Conservation (phyloP, 1,284 basidiomycete genomes). For the Xerocomus minutiporus region DNA sequence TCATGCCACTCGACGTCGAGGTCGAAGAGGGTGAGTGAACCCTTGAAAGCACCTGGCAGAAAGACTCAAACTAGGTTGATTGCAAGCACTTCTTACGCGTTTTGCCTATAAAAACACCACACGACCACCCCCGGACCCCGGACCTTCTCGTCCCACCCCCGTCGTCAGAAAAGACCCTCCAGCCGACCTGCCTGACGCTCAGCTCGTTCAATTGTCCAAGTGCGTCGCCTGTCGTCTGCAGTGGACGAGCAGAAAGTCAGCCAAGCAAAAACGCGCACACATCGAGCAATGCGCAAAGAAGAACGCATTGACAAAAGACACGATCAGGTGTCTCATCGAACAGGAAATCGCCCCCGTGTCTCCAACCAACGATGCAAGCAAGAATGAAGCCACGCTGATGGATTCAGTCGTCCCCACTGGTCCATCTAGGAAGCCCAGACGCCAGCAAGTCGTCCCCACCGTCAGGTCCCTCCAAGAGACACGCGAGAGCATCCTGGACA, state of each 20-base stretch:
- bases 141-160: conserved; percentile 1
- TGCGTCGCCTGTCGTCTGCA: conserved; percentile 62
- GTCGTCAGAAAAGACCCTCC: conserved; percentile 4
- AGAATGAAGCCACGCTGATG: conserved; percentile 44
- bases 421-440: conserved; percentile 43
- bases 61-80: background rate
- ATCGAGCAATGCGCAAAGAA: conserved; percentile 65
- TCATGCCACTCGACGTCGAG: conserved; percentile 3
- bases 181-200: conserved; percentile 40
- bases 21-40: background rate
- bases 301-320: conserved; percentile 48
- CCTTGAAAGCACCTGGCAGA: background rate
- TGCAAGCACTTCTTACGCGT: conserved; percentile 20
- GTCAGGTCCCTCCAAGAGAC: conserved; percentile 46
- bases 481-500: conserved; percentile 49
- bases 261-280: conserved; percentile 58
- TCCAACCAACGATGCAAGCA: background rate
- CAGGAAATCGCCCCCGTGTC: conserved; percentile 37
- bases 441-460: conserved; percentile 40
- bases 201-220: conserved; percentile 46
- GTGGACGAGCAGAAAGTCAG: conserved; percentile 68
- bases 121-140: background rate
- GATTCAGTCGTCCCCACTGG: conserved; percentile 48
- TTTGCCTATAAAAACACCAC: conserved; percentile 31
- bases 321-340: conserved; percentile 49